Base-by-base conservation (phyloP, 2,329 filamentous ascomycete species). In the Bipolaris zeicola region DNA sequence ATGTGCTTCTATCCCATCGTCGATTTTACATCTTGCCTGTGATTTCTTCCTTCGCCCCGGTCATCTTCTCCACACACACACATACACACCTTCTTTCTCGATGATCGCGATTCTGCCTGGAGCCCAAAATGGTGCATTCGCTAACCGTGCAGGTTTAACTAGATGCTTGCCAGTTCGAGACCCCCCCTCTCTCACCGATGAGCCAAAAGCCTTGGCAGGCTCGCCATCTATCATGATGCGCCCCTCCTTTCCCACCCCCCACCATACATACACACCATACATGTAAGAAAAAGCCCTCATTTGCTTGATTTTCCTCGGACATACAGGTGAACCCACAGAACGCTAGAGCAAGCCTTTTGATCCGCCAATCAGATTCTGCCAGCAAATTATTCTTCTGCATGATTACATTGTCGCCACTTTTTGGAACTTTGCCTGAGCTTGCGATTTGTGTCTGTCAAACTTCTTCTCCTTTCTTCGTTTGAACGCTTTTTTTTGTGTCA, bases 301-400 rank as follows among this genome's bases (percentile, higher is more conserved):
- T 65, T 65, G 60, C 37, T 62, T 51, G 55, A 59, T 54, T 60
- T 63, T 63, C 66, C 64, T 41, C 7, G 8, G 60, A 66, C 61
- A 52, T 63, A 65, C 65, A 33, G 26, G 20, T 65, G 16, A 53
- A 47, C 47, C 46, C 22, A 48, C 33, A 18, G 45, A 41, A 39
- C 22, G 51, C 55, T 51, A 49, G 57, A 47, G 47, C 50, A 8
- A 28, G 50, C 54, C 54, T 58, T 36, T 36, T 33, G 51, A 45
- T 50, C 50, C 26, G 61, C 65, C 64, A 65, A 66, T 66, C 52
- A 58, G 20, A 41, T 43, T 41, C 20, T 54, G 48, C 47, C 41
- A 50, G 45, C 38, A 49, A 62, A 62, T 41, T 41, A 58, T 61
- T 55, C 22, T 24, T 7, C 49, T 60, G 54, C 51, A 57, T 52